Percentiles rank a stretch among this genome's conserved stretches.
Evolutionary conservation across 306 rosid genomes (phyloP).

Genomic region (Trifolium fragiferum): DNA sequence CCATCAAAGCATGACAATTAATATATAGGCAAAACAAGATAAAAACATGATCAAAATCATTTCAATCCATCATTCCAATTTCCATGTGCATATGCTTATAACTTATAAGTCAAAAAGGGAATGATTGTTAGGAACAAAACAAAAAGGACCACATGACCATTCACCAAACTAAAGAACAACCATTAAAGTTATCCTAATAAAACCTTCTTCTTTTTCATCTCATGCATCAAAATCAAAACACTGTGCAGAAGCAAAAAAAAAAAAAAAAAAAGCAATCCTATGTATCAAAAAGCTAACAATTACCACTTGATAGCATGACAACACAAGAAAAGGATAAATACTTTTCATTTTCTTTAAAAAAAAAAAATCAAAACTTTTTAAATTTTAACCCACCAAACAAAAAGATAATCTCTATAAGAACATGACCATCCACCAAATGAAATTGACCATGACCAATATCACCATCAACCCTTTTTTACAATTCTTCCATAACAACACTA

Average conservation of each 20-base stretch:
- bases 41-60: slow-evolving; percentile 11
- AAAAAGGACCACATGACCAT: slow-evolving; percentile 23
- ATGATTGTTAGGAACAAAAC: background rate
- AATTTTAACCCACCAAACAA: slow-evolving; percentile 38
- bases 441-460: slow-evolving; percentile 20
- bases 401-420: background rate
- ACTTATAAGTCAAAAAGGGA: slow-evolving; percentile 28
- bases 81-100: slow-evolving; percentile 29
- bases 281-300: background rate
- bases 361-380: slow-evolving; percentile 7
- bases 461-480: background rate
- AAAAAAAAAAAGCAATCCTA: background rate
- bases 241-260: background rate
- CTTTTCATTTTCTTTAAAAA: background rate
- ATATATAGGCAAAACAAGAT: background rate
- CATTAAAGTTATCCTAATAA: slow-evolving; percentile 18
- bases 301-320: slow-evolving; percentile 8
- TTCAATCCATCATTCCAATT: slow-evolving; percentile 18
- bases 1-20: slow-evolving; percentile 22
- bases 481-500: background rate
- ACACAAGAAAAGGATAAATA: background rate
- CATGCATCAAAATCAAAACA: background rate
- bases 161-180: slow-evolving; percentile 28
- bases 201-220: background rate
- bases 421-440: slow-evolving; percentile 36